A percentile compares a stretch with the other conserved stretches of the same genome.
These are phyloP conservation scores for Closterium sp. DNA, from an alignment of 139 green algal species.

Conservation along the genomic window DNA sequence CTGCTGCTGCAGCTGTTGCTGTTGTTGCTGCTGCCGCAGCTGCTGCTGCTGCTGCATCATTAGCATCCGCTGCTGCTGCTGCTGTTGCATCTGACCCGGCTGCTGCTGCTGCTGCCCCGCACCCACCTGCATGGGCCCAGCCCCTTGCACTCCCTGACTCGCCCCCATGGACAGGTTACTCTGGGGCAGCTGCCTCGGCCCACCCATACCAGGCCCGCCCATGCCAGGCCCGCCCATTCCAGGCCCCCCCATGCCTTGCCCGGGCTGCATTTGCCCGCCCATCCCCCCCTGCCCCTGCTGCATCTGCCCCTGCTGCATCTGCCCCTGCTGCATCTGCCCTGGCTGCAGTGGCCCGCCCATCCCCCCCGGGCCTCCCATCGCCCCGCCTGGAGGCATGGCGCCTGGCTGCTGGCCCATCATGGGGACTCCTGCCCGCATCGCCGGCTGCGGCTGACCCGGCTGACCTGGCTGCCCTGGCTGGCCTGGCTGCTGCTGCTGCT, in stretches of 20 bases:
- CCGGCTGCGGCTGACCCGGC: too few relatives aligned
- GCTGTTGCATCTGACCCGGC: neutral
- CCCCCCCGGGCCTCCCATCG: too few relatives aligned
- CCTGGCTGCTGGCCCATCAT: too few relatives aligned
- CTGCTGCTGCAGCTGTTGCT: neutral
- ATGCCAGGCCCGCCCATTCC: neutral
- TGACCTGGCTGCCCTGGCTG: too few relatives aligned
- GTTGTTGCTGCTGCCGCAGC: neutral
- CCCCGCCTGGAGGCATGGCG: too few relatives aligned
- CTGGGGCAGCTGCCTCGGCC: neutral
- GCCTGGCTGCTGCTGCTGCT: too few relatives aligned
- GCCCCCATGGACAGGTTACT: neutral
- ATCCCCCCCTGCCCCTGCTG: neutral
- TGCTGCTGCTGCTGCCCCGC: constrained; percentile 8
- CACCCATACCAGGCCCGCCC: too few relatives aligned
- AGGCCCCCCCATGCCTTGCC: neutral
- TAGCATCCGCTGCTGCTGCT: neutral
- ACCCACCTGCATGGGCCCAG: neutral
- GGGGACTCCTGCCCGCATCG: too few relatives aligned
- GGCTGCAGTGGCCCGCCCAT: too few relatives aligned
- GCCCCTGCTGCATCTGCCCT: too few relatives aligned
- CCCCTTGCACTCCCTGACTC: neutral
- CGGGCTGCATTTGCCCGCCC: neutral
- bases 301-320: too few relatives aligned
- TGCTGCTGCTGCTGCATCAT: neutral